Evolutionary conservation across 345 rosid genomes (phyloP).

Genomic region (Arabis hirsuta): DNA sequence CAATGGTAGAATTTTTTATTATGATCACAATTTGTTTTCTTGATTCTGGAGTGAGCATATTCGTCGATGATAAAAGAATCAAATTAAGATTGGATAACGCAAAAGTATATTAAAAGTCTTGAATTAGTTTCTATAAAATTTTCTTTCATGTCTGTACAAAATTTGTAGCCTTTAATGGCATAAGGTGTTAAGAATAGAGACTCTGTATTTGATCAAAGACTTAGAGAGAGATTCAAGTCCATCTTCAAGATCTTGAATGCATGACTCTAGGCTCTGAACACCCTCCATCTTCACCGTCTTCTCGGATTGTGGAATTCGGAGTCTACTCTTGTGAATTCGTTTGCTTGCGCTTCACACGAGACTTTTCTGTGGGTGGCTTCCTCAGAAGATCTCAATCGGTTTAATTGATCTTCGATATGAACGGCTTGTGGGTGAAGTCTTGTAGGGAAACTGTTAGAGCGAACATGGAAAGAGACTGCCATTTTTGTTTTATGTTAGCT

Average conservation of each 20-base stretch:
- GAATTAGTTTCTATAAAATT: not conserved
- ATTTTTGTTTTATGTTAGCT: conserved; percentile 22
- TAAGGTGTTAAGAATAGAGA: conserved; percentile 51
- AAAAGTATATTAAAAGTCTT: not conserved
- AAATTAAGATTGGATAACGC: conserved; percentile 1
- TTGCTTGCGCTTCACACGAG: conserved; percentile 14
- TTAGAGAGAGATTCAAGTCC: conserved; percentile 44
- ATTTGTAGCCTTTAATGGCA: conserved; percentile 31
- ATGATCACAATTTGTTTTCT: not conserved
- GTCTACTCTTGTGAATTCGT: conserved; percentile 42
- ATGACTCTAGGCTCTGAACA: conserved; percentile 45
- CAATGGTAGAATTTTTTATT: not conserved
- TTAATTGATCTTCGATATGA: conserved; percentile 44
- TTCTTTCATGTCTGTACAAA: conserved; percentile 1
- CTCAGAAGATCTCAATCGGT: conserved; percentile 39
- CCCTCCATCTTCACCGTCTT: conserved; percentile 25
- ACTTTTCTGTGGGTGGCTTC: conserved; percentile 27
- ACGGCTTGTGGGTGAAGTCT: conserved; percentile 37
- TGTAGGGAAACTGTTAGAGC: conserved; percentile 50
- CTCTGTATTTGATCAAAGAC: conserved; percentile 54
- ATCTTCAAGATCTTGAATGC: conserved; percentile 53
- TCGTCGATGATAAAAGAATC: not conserved
- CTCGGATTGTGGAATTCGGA: conserved; percentile 29
- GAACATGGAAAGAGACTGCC: conserved; percentile 30
- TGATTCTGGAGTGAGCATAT: not conserved